These are phyloP conservation scores for Mortierella hygrophila DNA, from an alignment of 192 early-diverging fungal species.

Conservation along the genomic window DNA sequence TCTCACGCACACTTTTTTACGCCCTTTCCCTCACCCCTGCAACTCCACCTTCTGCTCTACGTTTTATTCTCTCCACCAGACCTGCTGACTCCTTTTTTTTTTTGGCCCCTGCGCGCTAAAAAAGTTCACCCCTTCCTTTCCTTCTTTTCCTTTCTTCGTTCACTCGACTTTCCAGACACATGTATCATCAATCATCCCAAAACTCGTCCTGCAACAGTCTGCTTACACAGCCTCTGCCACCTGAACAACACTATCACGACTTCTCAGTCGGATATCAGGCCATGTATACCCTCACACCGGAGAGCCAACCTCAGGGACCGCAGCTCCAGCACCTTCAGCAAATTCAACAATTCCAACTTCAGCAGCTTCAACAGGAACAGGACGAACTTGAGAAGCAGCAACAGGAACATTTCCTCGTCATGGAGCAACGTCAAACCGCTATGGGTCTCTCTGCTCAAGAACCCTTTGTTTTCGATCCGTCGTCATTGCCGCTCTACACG, in stretches of 20 bases:
- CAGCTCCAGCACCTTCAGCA: constrained; percentile 29
- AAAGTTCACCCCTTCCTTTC: not conserved
- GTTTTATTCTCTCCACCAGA: not conserved
- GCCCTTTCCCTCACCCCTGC: not conserved
- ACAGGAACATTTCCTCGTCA: constrained; percentile 8
- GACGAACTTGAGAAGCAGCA: constrained; percentile 21
- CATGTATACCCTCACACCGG: constrained; percentile 21
- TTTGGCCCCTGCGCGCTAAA: constrained; percentile 3
- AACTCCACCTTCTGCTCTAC: not conserved
- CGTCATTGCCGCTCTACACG: constrained; percentile 22
- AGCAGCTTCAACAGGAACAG: constrained; percentile 10
- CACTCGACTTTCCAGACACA: constrained; percentile 10
- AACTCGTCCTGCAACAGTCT: constrained; percentile 40
- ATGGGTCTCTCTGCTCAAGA: not conserved
- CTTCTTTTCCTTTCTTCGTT: not conserved
- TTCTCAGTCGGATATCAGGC: constrained; percentile 35
- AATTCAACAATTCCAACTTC: constrained; percentile 21
- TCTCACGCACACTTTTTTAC: not conserved
- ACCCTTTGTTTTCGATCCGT: constrained; percentile 25
- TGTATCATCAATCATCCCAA: constrained; percentile 45
- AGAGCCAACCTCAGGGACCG: constrained; percentile 13
- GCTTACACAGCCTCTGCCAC: constrained; percentile 21
- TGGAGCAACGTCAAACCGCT: constrained; percentile 10
- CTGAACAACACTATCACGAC: constrained; percentile 25
- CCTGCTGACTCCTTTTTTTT: constrained; percentile 2